Conservation (phyloP, 345 rosid genomes). For the Syzygium grande region DNA sequence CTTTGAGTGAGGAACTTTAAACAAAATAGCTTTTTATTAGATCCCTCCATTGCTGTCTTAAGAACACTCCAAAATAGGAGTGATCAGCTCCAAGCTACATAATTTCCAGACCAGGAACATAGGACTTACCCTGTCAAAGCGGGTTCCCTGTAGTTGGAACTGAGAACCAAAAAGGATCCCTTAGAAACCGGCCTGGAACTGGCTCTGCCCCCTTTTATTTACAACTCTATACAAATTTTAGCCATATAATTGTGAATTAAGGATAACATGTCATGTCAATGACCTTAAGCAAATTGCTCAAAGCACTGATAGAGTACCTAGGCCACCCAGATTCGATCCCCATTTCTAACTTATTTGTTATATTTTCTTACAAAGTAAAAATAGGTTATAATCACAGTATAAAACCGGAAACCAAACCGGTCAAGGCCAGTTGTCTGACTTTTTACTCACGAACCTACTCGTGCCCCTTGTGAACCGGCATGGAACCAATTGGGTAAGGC, state of each 20-base stretch:
- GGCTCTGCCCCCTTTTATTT: background rate
- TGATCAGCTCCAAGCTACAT: background rate
- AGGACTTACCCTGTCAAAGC: background rate
- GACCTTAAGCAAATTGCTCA: background rate
- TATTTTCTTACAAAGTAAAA: background rate
- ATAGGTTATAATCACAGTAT: background rate
- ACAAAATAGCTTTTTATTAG: background rate
- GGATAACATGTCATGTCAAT: background rate
- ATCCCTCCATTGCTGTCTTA: background rate
- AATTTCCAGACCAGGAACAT: background rate
- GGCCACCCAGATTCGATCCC: background rate
- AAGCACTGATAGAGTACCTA: background rate
- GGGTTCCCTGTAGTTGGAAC: background rate
- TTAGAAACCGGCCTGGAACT: background rate
- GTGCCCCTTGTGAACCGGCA: background rate
- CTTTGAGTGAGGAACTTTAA: background rate
- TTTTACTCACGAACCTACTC: background rate
- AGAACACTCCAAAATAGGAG: background rate
- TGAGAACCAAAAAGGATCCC: background rate
- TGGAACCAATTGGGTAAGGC: background rate
- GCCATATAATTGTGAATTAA: background rate
- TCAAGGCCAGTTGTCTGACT: background rate
- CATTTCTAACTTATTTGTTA: background rate
- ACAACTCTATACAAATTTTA: background rate
- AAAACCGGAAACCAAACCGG: background rate